Evolutionary conservation across 305 asterid species (phyloP), one percentile per base, ranked within the genome.

Genomic region (Ilex paraguariensis): DNA sequence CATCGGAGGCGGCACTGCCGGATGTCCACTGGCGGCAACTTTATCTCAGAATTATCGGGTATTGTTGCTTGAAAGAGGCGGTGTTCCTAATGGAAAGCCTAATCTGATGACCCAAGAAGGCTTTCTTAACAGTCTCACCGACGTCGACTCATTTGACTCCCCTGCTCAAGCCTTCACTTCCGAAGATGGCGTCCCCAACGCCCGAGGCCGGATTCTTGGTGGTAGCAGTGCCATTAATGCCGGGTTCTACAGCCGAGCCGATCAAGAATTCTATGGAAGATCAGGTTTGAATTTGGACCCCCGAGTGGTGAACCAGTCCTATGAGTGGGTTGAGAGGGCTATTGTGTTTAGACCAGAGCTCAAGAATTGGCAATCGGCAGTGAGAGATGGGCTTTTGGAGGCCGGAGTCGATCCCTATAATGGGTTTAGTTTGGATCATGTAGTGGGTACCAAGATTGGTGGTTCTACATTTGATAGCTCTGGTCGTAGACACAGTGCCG

Each of bases 1-100:
- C 3, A 85, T 82, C 45, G 92, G 86, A 30, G 86, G 86, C 54
- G 84, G 86, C 60, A 92, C 98, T 21, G 81, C 95, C 51, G 98
- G 99, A 8, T 90, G 99, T 73, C 96, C 97, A 7, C 65, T 93
- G 74, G 99, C 97, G 36, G 94, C 95, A 52, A 90, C 99, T 9
- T 79, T 93, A 7, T 93, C 99, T 6, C 86, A 79, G 13, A 67
- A 65, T 21, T 79, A 65, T 72, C 71, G 81, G 45, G 96, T 93
- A 61, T 87, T 93, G 12, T 75, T 93, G 46, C 83, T 93, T 32
- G 99, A 93, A 69, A 82, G 99, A 65, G 99, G 99, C 1, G 95
- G 95, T 3, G 68, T 86, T 46, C 95, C 99, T 0, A 70, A 73
- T 17, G 92, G 81, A 13, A 71, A 73, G 28, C 77, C 77, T 4